Conservation (phyloP, 768 basidiomycete species). For the Leccinellum albellum region DNA sequence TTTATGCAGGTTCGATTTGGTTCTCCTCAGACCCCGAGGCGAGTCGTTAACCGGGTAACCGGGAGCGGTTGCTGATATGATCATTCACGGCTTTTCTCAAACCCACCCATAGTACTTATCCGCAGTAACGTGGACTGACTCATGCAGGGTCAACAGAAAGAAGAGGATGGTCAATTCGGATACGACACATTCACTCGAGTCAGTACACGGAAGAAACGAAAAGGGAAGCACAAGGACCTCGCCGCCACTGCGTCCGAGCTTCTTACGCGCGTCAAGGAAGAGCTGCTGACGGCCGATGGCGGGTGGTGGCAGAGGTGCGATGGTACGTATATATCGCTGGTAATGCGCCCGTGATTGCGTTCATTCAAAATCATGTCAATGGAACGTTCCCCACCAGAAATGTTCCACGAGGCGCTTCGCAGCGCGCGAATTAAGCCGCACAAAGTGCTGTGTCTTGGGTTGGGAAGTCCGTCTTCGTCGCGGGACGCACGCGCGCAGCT, state of each 20-base stretch:
- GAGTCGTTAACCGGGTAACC: background rate
- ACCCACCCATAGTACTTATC: background rate
- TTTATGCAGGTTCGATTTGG: background rate
- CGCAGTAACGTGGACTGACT: background rate
- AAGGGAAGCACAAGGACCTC: conserved; percentile 31
- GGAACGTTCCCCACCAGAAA: conserved; percentile 27
- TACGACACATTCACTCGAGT: conserved; percentile 51
- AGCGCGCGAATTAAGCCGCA: conserved; percentile 20
- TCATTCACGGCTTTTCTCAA: background rate
- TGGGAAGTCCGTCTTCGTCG: conserved; percentile 68
- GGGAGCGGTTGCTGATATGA: background rate
- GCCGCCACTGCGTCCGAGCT: conserved; percentile 35
- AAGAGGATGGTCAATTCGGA: conserved; percentile 28
- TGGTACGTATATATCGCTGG: conserved; percentile 40
- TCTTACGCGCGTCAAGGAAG: conserved; percentile 42
- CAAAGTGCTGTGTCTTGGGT: conserved; percentile 62
- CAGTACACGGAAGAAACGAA: conserved; percentile 50
- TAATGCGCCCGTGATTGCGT: conserved; percentile 9
- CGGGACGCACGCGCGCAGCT: conserved; percentile 64
- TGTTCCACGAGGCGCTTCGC: conserved; percentile 34
- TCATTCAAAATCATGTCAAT: background rate
- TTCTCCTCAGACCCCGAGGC: background rate
- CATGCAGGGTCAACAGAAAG: conserved; percentile 17
- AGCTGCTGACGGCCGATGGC: conserved; percentile 43
- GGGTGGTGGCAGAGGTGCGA: conserved; percentile 55